Evolutionary conservation across 768 basidiomycete genomes (phyloP), one percentile per base, ranked within the genome.

Genomic region (Plicaturopsis crispa): DNA sequence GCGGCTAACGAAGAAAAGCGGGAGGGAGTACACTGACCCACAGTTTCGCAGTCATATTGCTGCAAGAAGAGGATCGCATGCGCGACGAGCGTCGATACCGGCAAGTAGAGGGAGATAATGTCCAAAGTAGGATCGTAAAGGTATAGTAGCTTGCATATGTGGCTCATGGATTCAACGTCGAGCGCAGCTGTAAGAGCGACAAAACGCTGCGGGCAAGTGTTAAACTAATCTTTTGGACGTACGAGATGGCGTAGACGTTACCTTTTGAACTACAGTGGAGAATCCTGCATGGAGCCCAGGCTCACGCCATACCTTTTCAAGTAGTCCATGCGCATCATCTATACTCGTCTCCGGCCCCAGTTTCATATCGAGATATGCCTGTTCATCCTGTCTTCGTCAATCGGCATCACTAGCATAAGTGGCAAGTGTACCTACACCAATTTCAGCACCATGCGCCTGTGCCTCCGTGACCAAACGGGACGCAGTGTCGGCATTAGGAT

Each of bases 31-130:
- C 40, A 63, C 80, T 18, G 53, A 83, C 86, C 86, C 22, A 89
- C 80, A 16, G 77, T 80, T 51, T 87, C 85, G 44, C 81, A 87
- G 48, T 87, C 84, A 47, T 83, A 87, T 30, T 77, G 70, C 40
- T 84, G 75, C 31, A 87, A 59, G 41, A 86, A 70, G 12, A 61
- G 59, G 31, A 88, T 56, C 0, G 77, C 73, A 44, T 75, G 68
- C 19, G 72, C 76, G 21, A 86, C 60, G n/a, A 90, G 52, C 38
- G 80, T 75, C 8, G 69, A 66, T n/a, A 86, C 59, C 40, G 68
- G 73, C 14, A 73, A 57, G 52, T 90, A 82, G 18, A 89, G 58
- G 6, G 83, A 72, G 31, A 89, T 47, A 33, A 85, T 70, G 48
- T 89, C 85, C 14, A 90, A 57, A 0, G 74, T 72, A 17, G 57